Evolutionary conservation across 306 rosid genomes (phyloP), one percentile per base, ranked within the genome.

Genomic region (Begonia masoniana): DNA sequence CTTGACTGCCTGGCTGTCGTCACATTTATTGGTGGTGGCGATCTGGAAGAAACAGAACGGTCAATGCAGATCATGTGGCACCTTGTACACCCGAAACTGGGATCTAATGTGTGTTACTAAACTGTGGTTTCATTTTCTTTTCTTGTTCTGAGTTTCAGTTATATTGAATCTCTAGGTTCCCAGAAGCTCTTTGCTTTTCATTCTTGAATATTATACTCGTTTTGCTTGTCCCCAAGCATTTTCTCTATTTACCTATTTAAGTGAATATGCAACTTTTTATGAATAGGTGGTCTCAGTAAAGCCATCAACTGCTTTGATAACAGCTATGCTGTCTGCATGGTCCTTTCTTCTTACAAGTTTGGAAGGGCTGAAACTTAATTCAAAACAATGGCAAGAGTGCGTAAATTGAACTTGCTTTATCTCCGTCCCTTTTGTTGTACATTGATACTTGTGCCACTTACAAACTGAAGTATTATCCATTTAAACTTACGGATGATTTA

Each of bases 1-100:
- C 71, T 91, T 58, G 94, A 91, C 59, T 83, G 96, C 63, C 79
- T 85, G 84, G 97, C 96, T 19, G 62, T 91, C 59, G 59, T 75
- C 70, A 86, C 88, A 52, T 85, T 91, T 59, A 79, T 86, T 61
- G 96, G 99, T 48, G 96, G 92, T 35, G 77, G 39, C 56, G 92
- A 81, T 68, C 70, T 76, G 58, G 96, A 91, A 68, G 88, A 83
- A 71, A 86, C 91, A 51, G 92, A 91, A 56, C 67, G 55, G 31
- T 91, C 96, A 36, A 81, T 81, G 94, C 94, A 85, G 61, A 66
- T 73, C 47, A 81, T 86, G 96, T 86, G 99, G 99, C 96, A 84
- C 70, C 79, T 85, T 46, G 82, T 86, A 71, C 84, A 81, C 69
- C 96, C 96, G 45, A 91, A 86, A 56, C 68, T 73, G 62, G 79